Percentiles rank a stretch among this genome's conserved stretches.
phyloP scores from a whole-genome alignment of 305 asterid genomes.

The Ilex paraguariensis region DNA sequence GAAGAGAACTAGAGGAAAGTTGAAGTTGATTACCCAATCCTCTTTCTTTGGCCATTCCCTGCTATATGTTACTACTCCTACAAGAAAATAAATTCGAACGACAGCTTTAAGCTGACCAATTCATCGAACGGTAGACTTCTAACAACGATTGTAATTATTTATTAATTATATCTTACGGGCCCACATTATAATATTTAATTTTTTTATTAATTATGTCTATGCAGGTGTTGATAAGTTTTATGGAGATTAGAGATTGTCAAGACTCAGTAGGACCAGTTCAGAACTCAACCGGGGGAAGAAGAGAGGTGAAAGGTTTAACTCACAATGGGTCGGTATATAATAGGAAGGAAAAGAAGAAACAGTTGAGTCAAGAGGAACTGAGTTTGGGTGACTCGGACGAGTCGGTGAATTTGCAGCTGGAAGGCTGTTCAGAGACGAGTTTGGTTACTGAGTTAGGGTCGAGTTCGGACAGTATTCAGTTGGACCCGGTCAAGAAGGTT shows the following conservation, averaged over 20 bases:
- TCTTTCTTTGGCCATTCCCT: not conserved
- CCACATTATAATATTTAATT: too few species aligned
- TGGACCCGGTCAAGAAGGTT: slow-evolving; percentile 35
- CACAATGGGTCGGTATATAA: slow-evolving; percentile 3
- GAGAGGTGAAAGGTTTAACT: not conserved
- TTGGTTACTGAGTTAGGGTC: too few species aligned
- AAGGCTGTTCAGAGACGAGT: slow-evolving; percentile 8
- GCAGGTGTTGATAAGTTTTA: slow-evolving; percentile 42
- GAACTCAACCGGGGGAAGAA: not conserved
- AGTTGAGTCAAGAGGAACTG: slow-evolving; percentile 33
- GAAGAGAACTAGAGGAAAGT: not conserved
- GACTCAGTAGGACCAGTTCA: slow-evolving; percentile 11
- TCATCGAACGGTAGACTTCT: not conserved
- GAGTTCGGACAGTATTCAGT: slow-evolving; percentile 6
- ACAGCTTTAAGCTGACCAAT: slow-evolving; percentile 4
- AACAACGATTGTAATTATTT: not conserved
- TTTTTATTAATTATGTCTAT: not conserved
- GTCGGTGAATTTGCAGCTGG: slow-evolving; percentile 8
- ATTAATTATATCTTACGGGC: not conserved
- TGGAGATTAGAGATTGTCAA: slow-evolving; percentile 33
- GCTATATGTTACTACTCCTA: not conserved
- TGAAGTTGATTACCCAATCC: not conserved
- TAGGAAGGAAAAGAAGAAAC: slow-evolving; percentile 12
- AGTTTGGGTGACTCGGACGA: slow-evolving; percentile 25
- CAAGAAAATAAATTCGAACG: not conserved